A percentile compares a stretch with the other conserved stretches of the same genome.
phyloP scores from a whole-genome alignment of 2,329 filamentous ascomycete species.

The Fusarium domesticum region DNA sequence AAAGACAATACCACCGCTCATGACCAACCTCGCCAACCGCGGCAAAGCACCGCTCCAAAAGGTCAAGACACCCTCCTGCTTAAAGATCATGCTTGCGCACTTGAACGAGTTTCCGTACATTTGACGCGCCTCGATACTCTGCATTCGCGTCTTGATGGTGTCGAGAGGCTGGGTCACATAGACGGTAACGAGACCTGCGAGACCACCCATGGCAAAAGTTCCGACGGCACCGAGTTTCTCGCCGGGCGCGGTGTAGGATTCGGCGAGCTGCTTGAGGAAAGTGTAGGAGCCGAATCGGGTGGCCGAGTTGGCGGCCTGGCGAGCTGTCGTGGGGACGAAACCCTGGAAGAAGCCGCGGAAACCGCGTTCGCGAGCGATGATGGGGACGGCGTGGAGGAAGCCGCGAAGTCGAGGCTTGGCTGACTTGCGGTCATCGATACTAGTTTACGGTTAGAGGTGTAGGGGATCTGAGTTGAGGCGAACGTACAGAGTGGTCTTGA shows the following conservation, averaged over 20 bases:
- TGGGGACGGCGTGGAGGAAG: constrained; percentile 82
- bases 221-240: constrained; percentile 87
- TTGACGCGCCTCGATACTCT: constrained; percentile 80
- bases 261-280: constrained; percentile 82
- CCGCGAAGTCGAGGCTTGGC: constrained; percentile 83
- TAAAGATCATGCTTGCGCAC: constrained; percentile 80
- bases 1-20: constrained; percentile 96
- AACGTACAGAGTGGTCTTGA: constrained; percentile 84
- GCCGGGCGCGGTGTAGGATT: constrained; percentile 87
- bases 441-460: constrained; percentile 33
- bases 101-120: constrained; percentile 85
- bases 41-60: constrained; percentile 95
- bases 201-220: constrained; percentile 86
- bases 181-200: constrained; percentile 89
- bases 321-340: constrained; percentile 88
- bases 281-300: constrained; percentile 90
- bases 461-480: neutral
- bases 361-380: constrained; percentile 86
- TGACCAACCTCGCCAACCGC: constrained; percentile 74
- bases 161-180: constrained; percentile 75
- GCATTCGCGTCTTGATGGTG: constrained; percentile 97
- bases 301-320: constrained; percentile 92
- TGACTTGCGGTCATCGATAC: constrained; percentile 91
- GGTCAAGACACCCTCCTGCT: constrained; percentile 82
- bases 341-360: constrained; percentile 94